Conservation (phyloP, 345 rosid genomes). For the Laguncularia racemosa region DNA sequence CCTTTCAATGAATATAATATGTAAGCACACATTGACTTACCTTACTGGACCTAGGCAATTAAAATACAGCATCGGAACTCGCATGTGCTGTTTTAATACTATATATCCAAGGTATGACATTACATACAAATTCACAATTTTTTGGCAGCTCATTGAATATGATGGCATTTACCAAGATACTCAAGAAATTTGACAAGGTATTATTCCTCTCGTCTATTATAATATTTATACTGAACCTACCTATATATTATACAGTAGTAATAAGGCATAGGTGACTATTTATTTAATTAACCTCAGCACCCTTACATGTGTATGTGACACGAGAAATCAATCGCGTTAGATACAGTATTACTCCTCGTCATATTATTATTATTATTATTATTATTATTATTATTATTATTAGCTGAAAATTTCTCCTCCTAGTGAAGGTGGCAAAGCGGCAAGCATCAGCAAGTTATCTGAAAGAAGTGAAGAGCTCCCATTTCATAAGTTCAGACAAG, state of each 20-base stretch:
- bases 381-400: no score
- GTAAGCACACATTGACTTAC: no score
- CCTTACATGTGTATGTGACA: no score
- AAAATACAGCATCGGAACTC: no score
- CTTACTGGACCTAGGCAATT: no score
- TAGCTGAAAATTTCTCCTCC: neutral
- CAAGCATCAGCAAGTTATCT: conserved; percentile 78
- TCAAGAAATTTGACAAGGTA: conserved; percentile 99
- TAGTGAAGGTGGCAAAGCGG: conserved; percentile 66
- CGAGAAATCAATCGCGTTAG: no score
- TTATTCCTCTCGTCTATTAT: neutral
- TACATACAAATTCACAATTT: neutral
- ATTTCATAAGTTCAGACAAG: conserved; percentile 94
- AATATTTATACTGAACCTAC: neutral
- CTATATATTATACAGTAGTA: no score
- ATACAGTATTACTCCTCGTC: no score
- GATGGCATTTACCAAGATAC: conserved; percentile 83
- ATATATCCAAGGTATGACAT: neutral
- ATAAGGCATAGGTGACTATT: no score
- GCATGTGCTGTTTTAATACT: no score
- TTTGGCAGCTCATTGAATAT: conserved; percentile 75
- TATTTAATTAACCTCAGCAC: no score
- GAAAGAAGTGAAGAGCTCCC: conserved; percentile 75
- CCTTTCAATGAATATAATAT: neutral
- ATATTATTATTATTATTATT: no score